These are phyloP conservation scores for Podaxis pistillaris DNA, from an alignment of 768 basidiomycete genomes.

Conservation along the genomic window DNA sequence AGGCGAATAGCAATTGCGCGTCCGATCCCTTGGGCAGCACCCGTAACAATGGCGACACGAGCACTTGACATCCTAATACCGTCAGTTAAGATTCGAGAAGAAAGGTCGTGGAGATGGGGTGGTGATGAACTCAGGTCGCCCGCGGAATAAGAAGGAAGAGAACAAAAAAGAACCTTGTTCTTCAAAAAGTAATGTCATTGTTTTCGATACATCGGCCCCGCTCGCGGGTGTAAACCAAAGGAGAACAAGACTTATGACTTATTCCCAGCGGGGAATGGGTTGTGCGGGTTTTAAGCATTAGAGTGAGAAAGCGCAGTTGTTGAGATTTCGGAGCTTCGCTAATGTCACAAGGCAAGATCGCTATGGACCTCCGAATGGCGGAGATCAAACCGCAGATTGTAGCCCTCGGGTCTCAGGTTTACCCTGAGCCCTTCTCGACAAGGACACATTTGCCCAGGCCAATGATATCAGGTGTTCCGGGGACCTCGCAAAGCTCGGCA, in stretches of 20 bases:
- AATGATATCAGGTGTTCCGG: not conserved
- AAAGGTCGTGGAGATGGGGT: not conserved
- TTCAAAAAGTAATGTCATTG: not conserved
- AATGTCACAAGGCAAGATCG: not conserved
- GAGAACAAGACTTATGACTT: not conserved
- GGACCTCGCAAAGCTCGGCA: not conserved
- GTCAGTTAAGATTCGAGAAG: not conserved
- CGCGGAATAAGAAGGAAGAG: not conserved
- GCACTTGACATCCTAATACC: not conserved
- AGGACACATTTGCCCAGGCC: not conserved
- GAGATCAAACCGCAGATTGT: not conserved
- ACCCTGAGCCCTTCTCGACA: not conserved
- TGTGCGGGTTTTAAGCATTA: not conserved
- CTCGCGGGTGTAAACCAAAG: not conserved
- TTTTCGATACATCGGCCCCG: not conserved
- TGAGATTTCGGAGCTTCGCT: not conserved
- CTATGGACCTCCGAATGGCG: not conserved
- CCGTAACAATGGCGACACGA: constrained; percentile 38
- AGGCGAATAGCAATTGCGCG: constrained; percentile 39
- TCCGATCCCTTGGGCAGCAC: constrained; percentile 41
- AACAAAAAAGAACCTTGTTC: not conserved
- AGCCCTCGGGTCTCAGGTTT: not conserved
- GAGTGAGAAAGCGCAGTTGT: not conserved
- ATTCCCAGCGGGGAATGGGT: not conserved
- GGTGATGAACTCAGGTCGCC: not conserved